A percentile compares a stretch with the other conserved stretches of the same genome.
Evolutionary conservation across 495 filamentous ascomycete genomes (phyloP).

Genomic region (Talaromyces liani): DNA sequence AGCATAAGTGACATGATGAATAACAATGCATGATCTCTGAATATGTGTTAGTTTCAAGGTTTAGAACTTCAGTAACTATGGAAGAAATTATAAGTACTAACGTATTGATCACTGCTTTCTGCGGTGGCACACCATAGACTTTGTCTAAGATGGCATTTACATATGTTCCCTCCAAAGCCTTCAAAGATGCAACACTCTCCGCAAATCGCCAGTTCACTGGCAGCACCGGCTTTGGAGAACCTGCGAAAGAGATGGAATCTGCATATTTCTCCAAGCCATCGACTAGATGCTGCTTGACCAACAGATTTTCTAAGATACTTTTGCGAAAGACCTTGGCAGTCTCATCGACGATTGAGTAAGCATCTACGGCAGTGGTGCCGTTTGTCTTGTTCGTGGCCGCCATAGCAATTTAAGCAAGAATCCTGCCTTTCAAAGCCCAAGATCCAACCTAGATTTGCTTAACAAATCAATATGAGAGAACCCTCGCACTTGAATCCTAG

Average conservation of each 20-base stretch:
- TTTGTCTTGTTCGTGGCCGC: background rate
- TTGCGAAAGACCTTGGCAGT: background rate
- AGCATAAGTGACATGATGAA: slow-evolving; percentile 21
- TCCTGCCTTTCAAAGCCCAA: background rate
- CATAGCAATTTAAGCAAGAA: background rate
- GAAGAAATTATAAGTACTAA: background rate
- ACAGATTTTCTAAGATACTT: background rate
- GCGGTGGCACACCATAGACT: slow-evolving; percentile 23
- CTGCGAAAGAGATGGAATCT: slow-evolving; percentile 13
- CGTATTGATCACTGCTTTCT: slow-evolving; percentile 15
- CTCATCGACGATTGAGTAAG: background rate
- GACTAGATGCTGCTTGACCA: background rate
- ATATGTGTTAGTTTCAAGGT: background rate
- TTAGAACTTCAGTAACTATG: background rate
- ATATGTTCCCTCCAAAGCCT: slow-evolving; percentile 51
- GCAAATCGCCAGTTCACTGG: slow-evolving; percentile 41
- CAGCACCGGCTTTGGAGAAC: slow-evolving; percentile 18
- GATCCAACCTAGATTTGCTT: background rate
- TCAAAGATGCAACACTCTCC: slow-evolving; percentile 50
- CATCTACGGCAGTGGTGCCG: background rate
- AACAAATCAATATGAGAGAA: background rate
- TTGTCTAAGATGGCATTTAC: slow-evolving; percentile 46
- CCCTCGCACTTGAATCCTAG: background rate
- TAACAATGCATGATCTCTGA: slow-evolving; percentile 24
- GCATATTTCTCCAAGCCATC: slow-evolving; percentile 3